phyloP scores from a whole-genome alignment of 495 filamentous ascomycete genomes.

The Astrothelium subdiscretum region DNA sequence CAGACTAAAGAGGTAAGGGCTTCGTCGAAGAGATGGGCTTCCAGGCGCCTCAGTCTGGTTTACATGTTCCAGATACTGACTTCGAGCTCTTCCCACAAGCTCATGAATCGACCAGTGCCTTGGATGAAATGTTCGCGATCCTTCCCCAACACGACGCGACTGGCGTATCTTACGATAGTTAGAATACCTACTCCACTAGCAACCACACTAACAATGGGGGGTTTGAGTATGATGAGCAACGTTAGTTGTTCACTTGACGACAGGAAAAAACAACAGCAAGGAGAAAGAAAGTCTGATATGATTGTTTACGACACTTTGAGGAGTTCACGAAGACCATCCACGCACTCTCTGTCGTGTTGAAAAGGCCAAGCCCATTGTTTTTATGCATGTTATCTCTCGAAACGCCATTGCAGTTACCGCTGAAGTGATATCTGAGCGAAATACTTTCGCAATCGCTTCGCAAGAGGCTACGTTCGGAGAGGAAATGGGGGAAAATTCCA shows the following conservation, averaged over 20 bases:
- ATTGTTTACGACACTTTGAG: not conserved
- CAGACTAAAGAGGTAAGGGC: no score
- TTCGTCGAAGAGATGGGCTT: conserved; percentile 1
- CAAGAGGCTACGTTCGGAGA: no score
- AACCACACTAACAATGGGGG: not conserved
- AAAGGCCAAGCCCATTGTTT: not conserved
- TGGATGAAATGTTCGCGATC: conserved; percentile 18
- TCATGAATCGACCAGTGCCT: not conserved
- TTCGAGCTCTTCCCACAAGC: conserved; percentile 15
- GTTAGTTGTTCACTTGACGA: not conserved
- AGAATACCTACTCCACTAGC: not conserved
- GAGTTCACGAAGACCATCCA: not conserved
- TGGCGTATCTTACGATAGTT: not conserved
- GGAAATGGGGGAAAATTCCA: not conserved
- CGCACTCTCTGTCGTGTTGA: not conserved
- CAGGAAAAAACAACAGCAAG: not conserved
- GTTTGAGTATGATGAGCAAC: not conserved
- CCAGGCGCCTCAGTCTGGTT: not conserved
- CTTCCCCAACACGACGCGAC: not conserved
- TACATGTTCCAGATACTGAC: conserved; percentile 3
- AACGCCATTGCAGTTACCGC: no score
- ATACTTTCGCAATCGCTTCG: no score
- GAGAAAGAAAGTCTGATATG: not conserved
- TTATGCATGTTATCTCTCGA: not conserved
- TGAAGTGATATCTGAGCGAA: no score